Conservation (phyloP, 805 yeast genomes). For the Naumovozyma dairenensis region DNA sequence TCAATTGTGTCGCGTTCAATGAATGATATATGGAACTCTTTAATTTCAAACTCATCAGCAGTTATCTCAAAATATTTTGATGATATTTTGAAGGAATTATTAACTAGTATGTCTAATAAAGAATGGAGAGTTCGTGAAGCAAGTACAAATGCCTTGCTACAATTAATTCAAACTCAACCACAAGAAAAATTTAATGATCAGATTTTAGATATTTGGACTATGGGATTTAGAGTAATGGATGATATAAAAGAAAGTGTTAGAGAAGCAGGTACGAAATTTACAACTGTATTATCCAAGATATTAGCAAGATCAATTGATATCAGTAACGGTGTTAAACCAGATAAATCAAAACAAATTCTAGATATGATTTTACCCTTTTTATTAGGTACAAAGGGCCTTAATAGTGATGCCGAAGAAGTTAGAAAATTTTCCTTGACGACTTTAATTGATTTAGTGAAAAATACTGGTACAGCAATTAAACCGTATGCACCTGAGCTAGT, state of each 20-base stretch:
- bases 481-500: conserved; percentile 63
- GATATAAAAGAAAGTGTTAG: conserved; percentile 92
- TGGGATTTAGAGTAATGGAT: conserved; percentile 84
- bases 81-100: conserved; percentile 52
- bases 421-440: conserved; percentile 66
- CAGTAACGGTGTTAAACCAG: conserved; percentile 32
- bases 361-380: conserved; percentile 64
- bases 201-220: conserved; percentile 68
- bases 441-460: conserved; percentile 57
- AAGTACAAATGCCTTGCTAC: conserved; percentile 59
- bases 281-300: conserved; percentile 54
- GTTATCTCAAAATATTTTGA: conserved; percentile 46
- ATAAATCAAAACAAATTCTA: conserved; percentile 38
- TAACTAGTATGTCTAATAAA: conserved; percentile 59
- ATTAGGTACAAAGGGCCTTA: conserved; percentile 66
- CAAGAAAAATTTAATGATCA: conserved; percentile 38
- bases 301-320: conserved; percentile 49
- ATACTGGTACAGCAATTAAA: conserved; percentile 48
- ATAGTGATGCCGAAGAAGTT: conserved; percentile 81
- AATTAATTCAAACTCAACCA: conserved; percentile 55
- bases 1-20: conserved; percentile 65
- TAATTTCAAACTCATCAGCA: conserved; percentile 47
- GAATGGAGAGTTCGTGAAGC: conserved; percentile 96
- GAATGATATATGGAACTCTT: conserved; percentile 78
- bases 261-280: conserved; percentile 61